Percentiles rank a stretch among this genome's conserved stretches.
phyloP scores from a whole-genome alignment of 2,329 filamentous ascomycete genomes.

The Sclerotinia subarctica region DNA sequence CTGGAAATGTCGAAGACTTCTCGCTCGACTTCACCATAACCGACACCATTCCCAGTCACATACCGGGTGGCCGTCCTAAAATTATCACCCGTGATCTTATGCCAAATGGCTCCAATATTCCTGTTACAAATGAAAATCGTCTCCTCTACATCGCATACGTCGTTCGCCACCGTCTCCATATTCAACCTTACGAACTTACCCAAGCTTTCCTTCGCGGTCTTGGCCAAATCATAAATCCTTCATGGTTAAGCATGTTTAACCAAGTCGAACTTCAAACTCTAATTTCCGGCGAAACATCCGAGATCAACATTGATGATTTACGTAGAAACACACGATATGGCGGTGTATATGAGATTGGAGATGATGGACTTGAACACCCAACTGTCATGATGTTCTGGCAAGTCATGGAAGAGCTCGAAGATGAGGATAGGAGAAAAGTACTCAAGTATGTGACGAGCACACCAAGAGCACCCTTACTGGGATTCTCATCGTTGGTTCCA shows the following conservation, averaged over 20 bases:
- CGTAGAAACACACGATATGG: slow-evolving; percentile 81
- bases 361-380: slow-evolving; percentile 81
- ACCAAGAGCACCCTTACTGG: slow-evolving; percentile 81
- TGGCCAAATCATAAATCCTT: slow-evolving; percentile 81
- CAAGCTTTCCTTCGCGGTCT: slow-evolving; percentile 84
- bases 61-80: slow-evolving; percentile 47
- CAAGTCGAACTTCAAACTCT: slow-evolving; percentile 91
- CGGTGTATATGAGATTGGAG: slow-evolving; percentile 84
- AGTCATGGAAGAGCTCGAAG: slow-evolving; percentile 73
- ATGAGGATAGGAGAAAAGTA: slow-evolving; percentile 77
- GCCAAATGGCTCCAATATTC: slow-evolving; percentile 68
- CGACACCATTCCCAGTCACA: slow-evolving; percentile 56
- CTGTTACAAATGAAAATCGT: slow-evolving; percentile 88
- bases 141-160: slow-evolving; percentile 94
- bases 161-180: slow-evolving; percentile 78
- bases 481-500: slow-evolving; percentile 82
- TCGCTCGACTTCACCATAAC: slow-evolving; percentile 85
- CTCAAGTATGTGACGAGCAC: slow-evolving; percentile 96
- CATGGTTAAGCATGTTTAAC: slow-evolving; percentile 98
- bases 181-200: slow-evolving; percentile 78
- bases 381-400: slow-evolving; percentile 88
- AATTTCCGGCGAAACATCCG: slow-evolving; percentile 79
- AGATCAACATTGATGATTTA: slow-evolving; percentile 85
- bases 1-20: slow-evolving; percentile 76
- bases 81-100: slow-evolving; percentile 74